Evolutionary conservation across 352 stramenopile species (phyloP), one percentile per base, ranked within the genome.

Genomic region (Globisporangium iwayamae): DNA sequence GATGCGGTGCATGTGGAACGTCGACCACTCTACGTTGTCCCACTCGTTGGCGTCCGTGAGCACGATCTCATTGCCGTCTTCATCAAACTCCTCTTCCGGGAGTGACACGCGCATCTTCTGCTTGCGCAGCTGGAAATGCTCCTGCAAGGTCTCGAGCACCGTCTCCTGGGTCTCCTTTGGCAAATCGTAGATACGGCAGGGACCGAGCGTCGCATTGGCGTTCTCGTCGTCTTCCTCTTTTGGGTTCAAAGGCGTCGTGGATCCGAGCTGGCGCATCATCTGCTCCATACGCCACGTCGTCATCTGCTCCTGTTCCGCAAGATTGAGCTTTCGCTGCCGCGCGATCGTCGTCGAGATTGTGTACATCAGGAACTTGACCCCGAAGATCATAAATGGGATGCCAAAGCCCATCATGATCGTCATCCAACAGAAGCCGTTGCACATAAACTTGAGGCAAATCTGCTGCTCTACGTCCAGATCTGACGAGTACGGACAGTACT

Each of bases 231-330:
- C 69, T 28, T 71, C 60, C 3, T 78, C 70, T n/a, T 47, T 34
- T 4, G 18, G 10, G 41, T 59, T 64, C 10, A 14, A 32, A 3
- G 48, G 59, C 36, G 48, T 51, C 7, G 62, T 70, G 0, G 71
- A 63, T 13, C 66, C 71, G n/a, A 90, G 51, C 32, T 88, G 77
- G 9, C 79, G 76, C 67, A 87, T 79, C 68, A 90, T 78, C 20
- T 87, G 67, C 11, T 75, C 81, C 69, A 90, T 82, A 13, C 81
- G 70, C 81, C 81, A 90, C 54, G 82, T 78, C 22, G 83, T 85
- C 75, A 87, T 80, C 28, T 81, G 71, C 46, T 90, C 81, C 65
- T 85, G 75, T 58, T 90, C 75, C 34, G 79, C 77, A 18, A 82
- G 68, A 52, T 83, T 72, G 62, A 83, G 69, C 39, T 69, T 76